A percentile compares a stretch with the other conserved stretches of the same genome.
These are phyloP conservation scores for Entonaema liquescens DNA, from an alignment of 495 filamentous ascomycete genomes.

Conservation along the genomic window DNA sequence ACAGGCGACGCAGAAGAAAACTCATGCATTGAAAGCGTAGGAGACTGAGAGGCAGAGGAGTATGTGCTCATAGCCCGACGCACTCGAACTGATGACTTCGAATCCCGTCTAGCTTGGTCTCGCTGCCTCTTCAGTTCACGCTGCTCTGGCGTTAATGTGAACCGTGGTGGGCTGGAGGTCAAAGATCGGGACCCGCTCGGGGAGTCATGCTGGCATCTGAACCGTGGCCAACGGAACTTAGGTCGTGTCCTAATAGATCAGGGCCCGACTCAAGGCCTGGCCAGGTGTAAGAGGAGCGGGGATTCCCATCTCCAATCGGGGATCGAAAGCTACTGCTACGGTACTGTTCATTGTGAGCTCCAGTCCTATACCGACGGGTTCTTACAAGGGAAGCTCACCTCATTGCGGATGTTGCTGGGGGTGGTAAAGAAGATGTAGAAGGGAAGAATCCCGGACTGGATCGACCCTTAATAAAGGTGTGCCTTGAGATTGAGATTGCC, in stretches of 20 bases:
- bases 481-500: conserved; percentile 36
- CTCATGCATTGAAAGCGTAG: conserved; percentile 51
- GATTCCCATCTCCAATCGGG: conserved; percentile 56
- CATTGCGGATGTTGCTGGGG: conserved; percentile 48
- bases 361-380: conserved; percentile 2
- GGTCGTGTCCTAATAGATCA: conserved; percentile 52
- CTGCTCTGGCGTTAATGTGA: conserved; percentile 56
- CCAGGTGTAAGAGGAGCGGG: conserved; percentile 55
- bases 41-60: conserved; percentile 53
- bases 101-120: conserved; percentile 55
- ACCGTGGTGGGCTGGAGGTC: conserved; percentile 57
- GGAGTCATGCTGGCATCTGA: conserved; percentile 57
- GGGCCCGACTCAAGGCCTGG: conserved; percentile 53
- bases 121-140: conserved; percentile 59
- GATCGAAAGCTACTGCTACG: conserved; percentile 57
- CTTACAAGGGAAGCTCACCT: conserved; percentile 45
- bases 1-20: conserved; percentile 52
- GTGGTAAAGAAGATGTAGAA: conserved; percentile 41
- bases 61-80: conserved; percentile 53
- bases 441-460: conserved; percentile 43
- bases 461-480: conserved; percentile 51
- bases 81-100: conserved; percentile 51
- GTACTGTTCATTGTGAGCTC: conserved; percentile 45
- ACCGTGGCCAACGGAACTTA: conserved; percentile 47
- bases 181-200: conserved; percentile 55